Conservation (phyloP, 129 eudicot genomes). For the Oenanthe sinensis region DNA sequence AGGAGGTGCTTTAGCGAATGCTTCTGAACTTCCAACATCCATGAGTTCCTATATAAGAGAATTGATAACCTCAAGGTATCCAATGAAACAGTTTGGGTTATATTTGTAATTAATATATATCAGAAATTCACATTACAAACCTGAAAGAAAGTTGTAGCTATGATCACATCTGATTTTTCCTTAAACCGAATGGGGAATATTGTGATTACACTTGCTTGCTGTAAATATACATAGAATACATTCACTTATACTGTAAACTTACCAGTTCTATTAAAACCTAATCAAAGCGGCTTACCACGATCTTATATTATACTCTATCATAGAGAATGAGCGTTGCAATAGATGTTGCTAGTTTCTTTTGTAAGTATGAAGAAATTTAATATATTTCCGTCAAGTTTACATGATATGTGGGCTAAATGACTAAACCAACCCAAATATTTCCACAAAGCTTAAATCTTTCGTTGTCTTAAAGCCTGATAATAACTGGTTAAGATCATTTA, state of each 20-base stretch:
- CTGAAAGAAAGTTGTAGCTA: conserved; percentile 94
- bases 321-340: neutral
- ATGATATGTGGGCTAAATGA: neutral
- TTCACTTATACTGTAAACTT: neutral
- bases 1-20: conserved; percentile 67
- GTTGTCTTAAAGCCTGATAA: neutral
- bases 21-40: conserved; percentile 64
- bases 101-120: no score
- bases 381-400: neutral
- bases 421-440: neutral
- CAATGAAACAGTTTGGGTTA: neutral
- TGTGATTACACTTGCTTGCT: conserved; percentile 60
- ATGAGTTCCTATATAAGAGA: conserved; percentile 54
- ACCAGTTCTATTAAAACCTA: no score
- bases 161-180: conserved; percentile 71
- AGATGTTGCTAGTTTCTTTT: neutral
- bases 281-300: no score
- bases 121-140: conserved; percentile 20
- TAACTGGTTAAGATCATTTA: no score
- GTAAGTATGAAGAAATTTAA: neutral
- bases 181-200: conserved; percentile 86
- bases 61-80: neutral
- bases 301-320: no score
- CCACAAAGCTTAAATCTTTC: no score
- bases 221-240: conserved; percentile 19